Evolutionary conservation across 441 rosid genomes (phyloP), one percentile per base, ranked within the genome.

Genomic region (Adansonia rubrostipa): DNA sequence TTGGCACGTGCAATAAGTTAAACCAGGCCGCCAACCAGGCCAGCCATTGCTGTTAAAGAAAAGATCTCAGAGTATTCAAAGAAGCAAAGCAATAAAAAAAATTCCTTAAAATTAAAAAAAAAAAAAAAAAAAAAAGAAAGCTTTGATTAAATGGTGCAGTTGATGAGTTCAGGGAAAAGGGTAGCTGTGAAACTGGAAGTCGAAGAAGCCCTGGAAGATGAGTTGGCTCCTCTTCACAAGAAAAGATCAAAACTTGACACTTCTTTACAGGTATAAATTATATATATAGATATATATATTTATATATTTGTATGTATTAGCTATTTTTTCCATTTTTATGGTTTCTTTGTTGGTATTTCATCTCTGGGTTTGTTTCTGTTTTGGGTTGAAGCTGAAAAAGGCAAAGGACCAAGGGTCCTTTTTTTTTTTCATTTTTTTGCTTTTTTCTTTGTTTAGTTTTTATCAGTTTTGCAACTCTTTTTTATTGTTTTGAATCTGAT

Each of bases 71-170:
- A 47, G 3, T 14, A 1, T 8, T 66, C 71, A 9, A 13, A 40
- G 14, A 6, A 11, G 42, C 28, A 24, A 24, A 24, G 28, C 28
- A 24, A 24, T 0, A 24, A 24, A 24, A 24, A 24, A 24, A 24
- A 24, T 24, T 24, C 28, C 28, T 24, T 24, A 24, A 3, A 4
- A 48, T 42, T 63, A 58, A 72, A 20, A 15, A 44, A 15, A 19
- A 19, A 11, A 1, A 3, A 15, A 28, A 71, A 22, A 53, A 54
- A 50, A 5, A 48, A 5, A 70, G 36, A 36, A 8, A 20, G 53
- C 17, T 36, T 36, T 13, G 62, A 40, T 48, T 63, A 50, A 73
- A 87, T 87, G 90, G 90, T 88, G 78, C 88, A 86, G 77, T 8
- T 82, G 79, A 86, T 85, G 89, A 76, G 22, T 53, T 79, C 89